Conservation (phyloP, 1,284 basidiomycete species). For the Trichosporon faecale region DNA sequence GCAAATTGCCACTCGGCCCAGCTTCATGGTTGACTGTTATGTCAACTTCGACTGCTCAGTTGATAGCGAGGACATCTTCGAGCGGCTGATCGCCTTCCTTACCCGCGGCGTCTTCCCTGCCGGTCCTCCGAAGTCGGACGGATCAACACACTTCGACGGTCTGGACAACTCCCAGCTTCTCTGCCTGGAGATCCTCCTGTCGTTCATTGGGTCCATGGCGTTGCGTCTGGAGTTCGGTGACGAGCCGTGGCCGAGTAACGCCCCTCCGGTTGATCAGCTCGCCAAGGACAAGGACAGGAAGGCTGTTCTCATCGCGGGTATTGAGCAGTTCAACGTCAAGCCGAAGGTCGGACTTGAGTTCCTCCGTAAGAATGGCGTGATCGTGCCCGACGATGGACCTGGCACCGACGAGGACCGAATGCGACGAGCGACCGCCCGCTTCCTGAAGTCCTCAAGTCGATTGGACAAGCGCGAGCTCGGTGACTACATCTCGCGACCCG, state of each 20-base stretch:
- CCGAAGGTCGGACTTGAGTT: constrained; percentile 89
- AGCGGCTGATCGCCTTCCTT: constrained; percentile 83
- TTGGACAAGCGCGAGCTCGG: constrained; percentile 93
- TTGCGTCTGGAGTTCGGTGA: constrained; percentile 66
- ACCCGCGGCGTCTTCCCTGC: constrained; percentile 79
- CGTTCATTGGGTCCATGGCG: constrained; percentile 87
- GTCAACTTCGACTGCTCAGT: constrained; percentile 96
- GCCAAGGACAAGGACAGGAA: constrained; percentile 77
- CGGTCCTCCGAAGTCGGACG: constrained; percentile 38
- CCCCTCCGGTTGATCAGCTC: constrained; percentile 61
- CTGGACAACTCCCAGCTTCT: constrained; percentile 76
- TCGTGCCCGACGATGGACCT: constrained; percentile 52
- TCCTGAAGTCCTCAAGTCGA: constrained; percentile 79
- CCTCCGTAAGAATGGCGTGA: constrained; percentile 80
- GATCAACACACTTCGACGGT: constrained; percentile 55
- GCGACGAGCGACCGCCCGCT: constrained; percentile 61
- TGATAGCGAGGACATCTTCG: constrained; percentile 94
- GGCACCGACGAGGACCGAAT: constrained; percentile 40
- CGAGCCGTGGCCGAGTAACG: constrained; percentile 62
- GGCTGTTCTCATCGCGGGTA: constrained; percentile 77
- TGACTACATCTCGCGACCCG: constrained; percentile 87
- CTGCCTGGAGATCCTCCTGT: constrained; percentile 82
- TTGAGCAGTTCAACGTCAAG: constrained; percentile 88
- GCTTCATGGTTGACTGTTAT: constrained; percentile 92
- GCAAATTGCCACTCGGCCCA: constrained; percentile 67